Evolutionary conservation across 164 flowering plant genomes (phyloP).

Genomic region (Stephania yunnanensis): DNA sequence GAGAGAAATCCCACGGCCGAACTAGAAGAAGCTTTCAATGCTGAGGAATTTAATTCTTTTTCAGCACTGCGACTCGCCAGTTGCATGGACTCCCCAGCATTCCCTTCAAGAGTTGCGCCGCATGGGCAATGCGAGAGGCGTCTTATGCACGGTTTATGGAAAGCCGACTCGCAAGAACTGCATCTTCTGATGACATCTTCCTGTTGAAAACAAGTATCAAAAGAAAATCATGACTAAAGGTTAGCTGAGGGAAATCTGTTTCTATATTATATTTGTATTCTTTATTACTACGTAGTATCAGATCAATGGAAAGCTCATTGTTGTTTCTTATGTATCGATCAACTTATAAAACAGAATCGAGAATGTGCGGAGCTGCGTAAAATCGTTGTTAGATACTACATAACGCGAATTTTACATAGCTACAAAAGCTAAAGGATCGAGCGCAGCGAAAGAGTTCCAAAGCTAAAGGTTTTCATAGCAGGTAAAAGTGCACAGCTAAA

Average conservation of each 20-base stretch:
- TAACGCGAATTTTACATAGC: too few species aligned
- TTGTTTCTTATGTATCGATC: neutral
- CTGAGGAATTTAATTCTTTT: slow-evolving; percentile 17
- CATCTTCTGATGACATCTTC: slow-evolving; percentile 67
- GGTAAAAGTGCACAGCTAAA: neutral
- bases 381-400: too few species aligned
- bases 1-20: slow-evolving; percentile 43
- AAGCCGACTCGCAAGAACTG: slow-evolving; percentile 49
- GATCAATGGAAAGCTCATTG: neutral
- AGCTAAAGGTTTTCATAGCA: neutral
- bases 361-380: neutral
- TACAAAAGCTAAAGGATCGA: too few species aligned
- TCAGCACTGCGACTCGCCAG: neutral
- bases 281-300: neutral
- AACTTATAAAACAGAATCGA: neutral
- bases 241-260: neutral
- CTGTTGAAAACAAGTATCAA: slow-evolving; percentile 29
- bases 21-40: slow-evolving; percentile 23
- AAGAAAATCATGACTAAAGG: neutral
- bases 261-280: neutral
- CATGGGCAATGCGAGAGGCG: slow-evolving; percentile 60
- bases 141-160: slow-evolving; percentile 62
- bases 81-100: slow-evolving; percentile 6
- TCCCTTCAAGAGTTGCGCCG: slow-evolving; percentile 29
- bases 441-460: too few species aligned